Evolutionary conservation across 176 grass and related monocot species (phyloP), one percentile per base, ranked within the genome.

Genomic region (Poa pratensis): DNA sequence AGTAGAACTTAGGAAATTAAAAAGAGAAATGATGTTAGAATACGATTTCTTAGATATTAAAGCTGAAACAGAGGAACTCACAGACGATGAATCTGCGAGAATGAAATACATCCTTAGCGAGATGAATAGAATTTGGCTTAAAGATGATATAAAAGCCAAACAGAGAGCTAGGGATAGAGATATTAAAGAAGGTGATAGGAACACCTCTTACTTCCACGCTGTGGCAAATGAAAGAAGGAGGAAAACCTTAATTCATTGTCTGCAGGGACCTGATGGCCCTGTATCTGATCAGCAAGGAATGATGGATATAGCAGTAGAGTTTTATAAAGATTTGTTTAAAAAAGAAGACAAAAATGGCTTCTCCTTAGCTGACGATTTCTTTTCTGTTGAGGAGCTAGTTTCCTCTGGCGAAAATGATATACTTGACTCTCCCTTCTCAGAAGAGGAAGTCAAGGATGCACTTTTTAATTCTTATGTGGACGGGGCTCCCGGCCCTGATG

Each of bases 41-140:
- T 58, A 58, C 10, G 19, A 58, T 22, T 1, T 58, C 7, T 7
- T 22, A 4, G 55, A 59, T 4, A 59, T 59, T 3, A 59, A 23
- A 23, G 9, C 20, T 22, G n/a, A 59, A 3, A 23, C n/a, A 4
- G 55, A 23, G 9, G 20, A 59, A 11, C 5, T 59, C 1, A 19
- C 18, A 0, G 2, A 0, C 0, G 55, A 59, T 0, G 55, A 59
- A 7, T 0, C 0, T 0, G 0, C 0, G 0, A 58, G 20, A 22
- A 22, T 58, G 20, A 58, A 22, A 22, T 1, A 22, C 0, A 58
- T 58, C 0, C 3, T 8, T 22, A 18, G 0, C 0, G 54, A 58
- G 7, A 58, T 58, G 6, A n/a, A 9, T 58, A 58, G 7, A 9
- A n/a, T 58, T 22, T 58, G 20, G 54, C 20, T 57, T 8, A 57